Evolutionary conservation across 1,284 basidiomycete genomes (phyloP), one percentile per base, ranked within the genome.

Genomic region (Apiotrichum akiyoshidainum): DNA sequence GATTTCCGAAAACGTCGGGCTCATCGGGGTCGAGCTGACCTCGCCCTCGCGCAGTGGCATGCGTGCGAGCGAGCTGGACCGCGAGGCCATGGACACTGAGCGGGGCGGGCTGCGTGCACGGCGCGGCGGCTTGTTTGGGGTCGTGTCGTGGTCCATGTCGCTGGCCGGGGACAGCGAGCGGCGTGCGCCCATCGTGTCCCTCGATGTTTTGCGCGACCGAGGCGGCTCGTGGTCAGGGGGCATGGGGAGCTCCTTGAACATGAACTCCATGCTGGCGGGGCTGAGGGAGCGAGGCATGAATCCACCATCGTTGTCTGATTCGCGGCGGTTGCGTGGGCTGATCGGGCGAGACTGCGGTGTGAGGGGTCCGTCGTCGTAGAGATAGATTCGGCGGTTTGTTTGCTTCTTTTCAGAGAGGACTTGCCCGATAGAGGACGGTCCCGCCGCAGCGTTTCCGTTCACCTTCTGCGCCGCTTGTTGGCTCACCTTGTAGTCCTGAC

Each of bases 331-430:
- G n/a, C 45, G 45, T 11, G 45, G 45, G 22, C 22, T 46, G 8
- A 17, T 26, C 22, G 45, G n/a, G 19, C 46, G 21, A 16, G 35
- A 50, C 48, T 50, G 48, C 35, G 48, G 48, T 50, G 48, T 40
- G n/a, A 50, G 35, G 37, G 48, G 48, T 14, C 48, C 48, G 21
- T 50, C 48, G 48, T 50, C 48, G 48, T 50, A 50, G 6, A 50
- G 48, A 21, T 14, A 37, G 12, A 50, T 40, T 39, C 35, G 35
- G 11, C 48, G 48, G 21, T 50, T 50, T 26, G 48, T 26, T 13
- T 40, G 8, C 48, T 50, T 50, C 48, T 40, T 37, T 35, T 39
- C 35, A 11, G 12, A 16, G 12, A 50, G 35, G 19, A 22, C 48
- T 40, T 50, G 48, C 9, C 45, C 22, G 22, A 31, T 16, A 1